Percentiles rank a stretch among this genome's conserved stretches.
Conservation (phyloP, 2,329 filamentous ascomycete genomes). For the Hypoxylon sp. region DNA sequence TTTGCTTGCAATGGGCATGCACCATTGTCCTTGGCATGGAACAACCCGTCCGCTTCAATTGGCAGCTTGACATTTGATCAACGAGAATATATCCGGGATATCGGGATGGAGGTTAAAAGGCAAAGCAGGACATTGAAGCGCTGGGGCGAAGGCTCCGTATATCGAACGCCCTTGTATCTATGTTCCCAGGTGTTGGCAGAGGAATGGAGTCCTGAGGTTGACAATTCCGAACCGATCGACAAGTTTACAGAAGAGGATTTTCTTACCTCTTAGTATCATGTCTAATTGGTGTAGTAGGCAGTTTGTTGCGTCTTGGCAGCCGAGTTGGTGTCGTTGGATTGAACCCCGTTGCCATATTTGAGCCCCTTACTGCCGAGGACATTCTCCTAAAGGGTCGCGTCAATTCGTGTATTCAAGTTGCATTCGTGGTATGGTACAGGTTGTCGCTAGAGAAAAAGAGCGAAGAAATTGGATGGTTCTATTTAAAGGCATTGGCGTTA, state of each 20-base stretch:
- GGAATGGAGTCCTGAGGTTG: conserved; percentile 17
- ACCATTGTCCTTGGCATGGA: conserved; percentile 18
- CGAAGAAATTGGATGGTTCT: conserved; percentile 6
- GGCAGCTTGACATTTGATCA: conserved; percentile 18
- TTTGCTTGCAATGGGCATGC: conserved; percentile 25
- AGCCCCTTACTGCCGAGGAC: too few relatives aligned
- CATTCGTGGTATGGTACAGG: background rate
- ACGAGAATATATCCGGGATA: conserved; percentile 21
- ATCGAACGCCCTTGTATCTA: conserved; percentile 17
- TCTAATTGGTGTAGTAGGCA: background rate
- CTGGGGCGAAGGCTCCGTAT: conserved; percentile 15
- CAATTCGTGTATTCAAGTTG: background rate
- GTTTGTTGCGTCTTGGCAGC: background rate
- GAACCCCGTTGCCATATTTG: background rate
- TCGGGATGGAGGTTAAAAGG: conserved; percentile 15
- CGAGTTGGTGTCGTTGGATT: background rate
- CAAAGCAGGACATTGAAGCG: conserved; percentile 1
- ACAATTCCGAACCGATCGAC: conserved; percentile 15
- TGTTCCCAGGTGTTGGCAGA: conserved; percentile 22
- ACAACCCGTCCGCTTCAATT: background rate
- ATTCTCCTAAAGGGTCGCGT: background rate
- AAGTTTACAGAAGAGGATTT: conserved; percentile 31
- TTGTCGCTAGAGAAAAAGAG: background rate
- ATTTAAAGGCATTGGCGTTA: background rate
- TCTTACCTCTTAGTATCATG: conserved; percentile 15